A percentile compares a stretch with the other conserved stretches of the same genome.
Evolutionary conservation across 169 alveolate species (phyloP).

Genomic region (Hepatocystis sp.): DNA sequence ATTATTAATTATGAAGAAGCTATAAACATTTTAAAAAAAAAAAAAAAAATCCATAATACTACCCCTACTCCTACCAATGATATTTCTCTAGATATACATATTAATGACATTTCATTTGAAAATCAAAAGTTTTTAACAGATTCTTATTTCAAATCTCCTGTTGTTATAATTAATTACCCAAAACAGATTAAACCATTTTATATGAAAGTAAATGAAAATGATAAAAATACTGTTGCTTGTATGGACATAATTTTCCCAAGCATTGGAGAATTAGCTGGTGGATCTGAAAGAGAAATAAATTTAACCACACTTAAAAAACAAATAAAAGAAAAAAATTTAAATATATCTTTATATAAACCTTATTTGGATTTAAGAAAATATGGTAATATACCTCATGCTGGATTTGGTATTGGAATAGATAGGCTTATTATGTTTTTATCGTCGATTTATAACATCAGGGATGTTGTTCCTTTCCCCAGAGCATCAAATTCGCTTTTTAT

Average conservation of each 20-base stretch:
- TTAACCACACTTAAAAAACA: conserved; percentile 65
- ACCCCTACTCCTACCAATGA: too few relatives aligned
- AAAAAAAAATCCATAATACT: conserved; percentile 17
- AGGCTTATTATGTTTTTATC: conserved; percentile 97
- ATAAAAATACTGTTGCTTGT: conserved; percentile 95
- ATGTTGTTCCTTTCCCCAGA: conserved; percentile 99
- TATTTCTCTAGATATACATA: conserved; percentile 88
- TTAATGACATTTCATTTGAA: conserved; percentile 80
- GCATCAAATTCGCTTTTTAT: conserved; percentile 76
- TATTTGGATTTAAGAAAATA: conserved; percentile 94
- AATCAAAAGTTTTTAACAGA: conserved; percentile 88
- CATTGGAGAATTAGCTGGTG: conserved; percentile 97
- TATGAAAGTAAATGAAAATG: conserved; percentile 93
- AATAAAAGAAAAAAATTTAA: conserved; percentile 89
- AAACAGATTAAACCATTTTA: conserved; percentile 93
- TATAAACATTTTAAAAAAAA: conserved; percentile 69
- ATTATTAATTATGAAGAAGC: conserved; percentile 79
- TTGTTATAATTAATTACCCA: conserved; percentile 91
- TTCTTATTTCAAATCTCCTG: conserved; percentile 86
- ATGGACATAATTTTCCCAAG: conserved; percentile 97
- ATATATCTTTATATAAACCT: conserved; percentile 87
- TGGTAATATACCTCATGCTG: conserved; percentile 98
- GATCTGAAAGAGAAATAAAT: conserved; percentile 95
- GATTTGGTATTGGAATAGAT: conserved; percentile 99
- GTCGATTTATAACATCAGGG: conserved; percentile 98